Percentiles rank a stretch among this genome's conserved stretches.
These are phyloP conservation scores for Ogataea methylovora DNA, from an alignment of 805 yeast genomes.

Conservation along the genomic window DNA sequence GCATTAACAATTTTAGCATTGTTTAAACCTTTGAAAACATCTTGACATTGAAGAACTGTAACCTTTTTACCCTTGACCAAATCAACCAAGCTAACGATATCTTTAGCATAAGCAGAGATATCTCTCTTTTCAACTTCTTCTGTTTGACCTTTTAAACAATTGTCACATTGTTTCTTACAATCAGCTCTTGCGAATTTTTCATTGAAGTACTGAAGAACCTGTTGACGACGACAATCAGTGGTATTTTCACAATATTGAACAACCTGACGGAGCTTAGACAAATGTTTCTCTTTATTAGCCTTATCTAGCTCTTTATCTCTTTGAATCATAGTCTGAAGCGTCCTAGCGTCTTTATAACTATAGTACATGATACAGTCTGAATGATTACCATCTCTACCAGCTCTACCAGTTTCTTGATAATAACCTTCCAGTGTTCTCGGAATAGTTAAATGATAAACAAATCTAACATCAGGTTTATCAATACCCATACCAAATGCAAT, in stretches of 20 bases:
- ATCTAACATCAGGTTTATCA: constrained; percentile 92
- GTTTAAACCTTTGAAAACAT: constrained; percentile 69
- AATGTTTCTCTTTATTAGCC: constrained; percentile 66
- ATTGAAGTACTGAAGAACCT: constrained; percentile 85
- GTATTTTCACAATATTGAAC: constrained; percentile 86
- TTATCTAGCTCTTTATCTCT: constrained; percentile 62
- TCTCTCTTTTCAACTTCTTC: constrained; percentile 48
- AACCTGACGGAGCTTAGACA: constrained; percentile 71
- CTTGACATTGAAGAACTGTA: constrained; percentile 76
- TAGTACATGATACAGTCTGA: constrained; percentile 83
- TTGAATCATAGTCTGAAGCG: constrained; percentile 68
- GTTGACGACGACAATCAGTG: constrained; percentile 84
- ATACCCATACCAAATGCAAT: constrained; percentile 99
- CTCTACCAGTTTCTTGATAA: constrained; percentile 97
- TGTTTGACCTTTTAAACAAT: constrained; percentile 48
- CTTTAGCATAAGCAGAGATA: constrained; percentile 56
- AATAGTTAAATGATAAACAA: constrained; percentile 78
- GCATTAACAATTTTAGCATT: constrained; percentile 50
- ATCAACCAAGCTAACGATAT: constrained; percentile 53
- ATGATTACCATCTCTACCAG: constrained; percentile 88
- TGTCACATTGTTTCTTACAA: constrained; percentile 78
- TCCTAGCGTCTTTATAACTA: constrained; percentile 70
- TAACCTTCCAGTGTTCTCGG: constrained; percentile 94
- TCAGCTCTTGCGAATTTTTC: constrained; percentile 62
- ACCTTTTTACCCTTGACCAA: constrained; percentile 51